Conservation (phyloP, 2,329 filamentous ascomycete genomes). For the Aphanoascus verrucosus region DNA sequence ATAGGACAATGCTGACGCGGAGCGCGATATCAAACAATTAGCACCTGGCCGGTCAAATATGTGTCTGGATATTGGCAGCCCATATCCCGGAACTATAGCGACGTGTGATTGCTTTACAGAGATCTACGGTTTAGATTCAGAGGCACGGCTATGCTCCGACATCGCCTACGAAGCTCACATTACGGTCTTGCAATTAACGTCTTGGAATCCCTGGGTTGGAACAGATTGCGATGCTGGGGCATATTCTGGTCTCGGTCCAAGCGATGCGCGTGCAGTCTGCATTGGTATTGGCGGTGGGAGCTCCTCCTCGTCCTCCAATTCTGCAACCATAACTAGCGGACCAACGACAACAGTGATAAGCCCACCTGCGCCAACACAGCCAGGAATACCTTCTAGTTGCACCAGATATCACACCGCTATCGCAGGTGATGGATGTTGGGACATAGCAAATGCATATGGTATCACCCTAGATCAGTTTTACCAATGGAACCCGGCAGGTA, state of each 20-base stretch:
- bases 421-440: background rate
- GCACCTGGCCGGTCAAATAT: no score
- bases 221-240: background rate
- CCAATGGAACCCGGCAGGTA: background rate
- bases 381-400: background rate
- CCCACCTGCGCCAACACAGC: background rate
- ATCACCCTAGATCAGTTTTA: background rate
- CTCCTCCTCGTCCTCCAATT: background rate
- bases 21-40: no score
- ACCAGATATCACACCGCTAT: background rate
- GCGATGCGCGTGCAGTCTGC: background rate
- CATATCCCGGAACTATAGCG: no score
- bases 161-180: background rate
- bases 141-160: no score
- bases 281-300: background rate
- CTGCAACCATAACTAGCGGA: background rate
- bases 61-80: no score
- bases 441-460: background rate
- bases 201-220: background rate
- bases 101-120: no score
- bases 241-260: background rate
- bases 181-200: background rate
- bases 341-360: background rate
- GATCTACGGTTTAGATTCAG: no score
- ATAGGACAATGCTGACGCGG: no score